Conservation (phyloP, 352 stramenopile species). For the Phytophthora fragariae region DNA sequence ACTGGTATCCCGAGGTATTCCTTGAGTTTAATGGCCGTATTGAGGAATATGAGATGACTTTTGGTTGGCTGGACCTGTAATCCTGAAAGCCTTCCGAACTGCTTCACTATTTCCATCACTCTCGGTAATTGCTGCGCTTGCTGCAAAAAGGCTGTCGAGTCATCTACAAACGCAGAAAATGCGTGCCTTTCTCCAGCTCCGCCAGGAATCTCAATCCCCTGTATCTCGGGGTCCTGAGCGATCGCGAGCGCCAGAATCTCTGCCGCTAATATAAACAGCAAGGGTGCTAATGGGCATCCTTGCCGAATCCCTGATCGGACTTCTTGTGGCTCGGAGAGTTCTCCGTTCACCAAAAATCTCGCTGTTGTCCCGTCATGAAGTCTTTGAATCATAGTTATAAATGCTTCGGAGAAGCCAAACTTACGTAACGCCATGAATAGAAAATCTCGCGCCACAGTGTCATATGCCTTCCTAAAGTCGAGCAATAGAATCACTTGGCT, state of each 20-base stretch:
- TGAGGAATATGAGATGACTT: background rate
- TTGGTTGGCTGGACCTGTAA: background rate
- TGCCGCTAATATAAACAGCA: background rate
- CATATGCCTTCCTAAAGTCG: background rate
- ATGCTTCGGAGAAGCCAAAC: background rate
- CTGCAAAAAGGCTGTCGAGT: conserved; percentile 1
- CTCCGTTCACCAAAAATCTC: background rate
- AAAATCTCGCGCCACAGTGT: background rate
- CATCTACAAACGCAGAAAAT: conserved; percentile 12
- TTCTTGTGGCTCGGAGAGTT: background rate
- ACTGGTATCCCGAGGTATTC: background rate
- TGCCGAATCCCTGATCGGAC: background rate
- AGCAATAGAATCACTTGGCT: background rate
- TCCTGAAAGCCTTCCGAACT: background rate
- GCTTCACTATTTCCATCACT: background rate
- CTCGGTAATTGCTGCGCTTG: background rate
- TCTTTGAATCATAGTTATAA: background rate
- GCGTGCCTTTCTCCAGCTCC: background rate
- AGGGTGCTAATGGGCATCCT: background rate
- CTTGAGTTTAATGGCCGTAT: background rate
- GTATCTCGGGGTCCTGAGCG: background rate
- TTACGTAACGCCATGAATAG: background rate
- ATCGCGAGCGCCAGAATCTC: background rate
- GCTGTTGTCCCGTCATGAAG: background rate
- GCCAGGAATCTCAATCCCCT: background rate